Percentiles rank a stretch among this genome's conserved stretches.
phyloP scores from a whole-genome alignment of 2,329 filamentous ascomycete species.

The Calonectria honghensis region DNA sequence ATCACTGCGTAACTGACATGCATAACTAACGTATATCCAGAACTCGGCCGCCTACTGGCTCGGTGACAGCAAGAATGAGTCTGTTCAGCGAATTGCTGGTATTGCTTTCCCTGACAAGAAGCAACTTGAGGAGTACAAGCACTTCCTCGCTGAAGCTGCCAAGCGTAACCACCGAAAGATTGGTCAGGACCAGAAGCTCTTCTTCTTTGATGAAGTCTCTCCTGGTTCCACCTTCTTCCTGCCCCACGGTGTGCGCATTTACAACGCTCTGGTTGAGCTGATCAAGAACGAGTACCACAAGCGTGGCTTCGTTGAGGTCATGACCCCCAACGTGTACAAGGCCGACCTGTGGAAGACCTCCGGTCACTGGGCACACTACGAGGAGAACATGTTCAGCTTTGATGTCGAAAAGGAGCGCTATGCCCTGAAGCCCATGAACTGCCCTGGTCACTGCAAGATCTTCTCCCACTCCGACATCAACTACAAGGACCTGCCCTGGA shows the following conservation, averaged over 20 bases:
- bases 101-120: constrained; percentile 98
- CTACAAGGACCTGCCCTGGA: constrained; percentile 89
- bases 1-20: background rate
- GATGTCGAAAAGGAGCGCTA: constrained; percentile 82
- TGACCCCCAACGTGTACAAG: constrained; percentile 96
- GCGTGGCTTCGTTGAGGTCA: constrained; percentile 95
- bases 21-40: constrained; percentile 71
- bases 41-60: constrained; percentile 88
- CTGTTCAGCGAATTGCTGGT: constrained; percentile 96
- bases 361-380: constrained; percentile 90
- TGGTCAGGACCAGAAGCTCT: constrained; percentile 95
- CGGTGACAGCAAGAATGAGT: constrained; percentile 94
- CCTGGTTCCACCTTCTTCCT: constrained; percentile 95
- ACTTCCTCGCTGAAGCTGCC: constrained; percentile 97
- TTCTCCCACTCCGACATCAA: constrained; percentile 89
- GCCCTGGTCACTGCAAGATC: constrained; percentile 93
- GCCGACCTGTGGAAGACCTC: constrained; percentile 94
- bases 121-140: constrained; percentile 92
- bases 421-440: constrained; percentile 98
- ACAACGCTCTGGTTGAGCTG: constrained; percentile 89
- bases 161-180: constrained; percentile 97
- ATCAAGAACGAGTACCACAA: constrained; percentile 93
- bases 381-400: constrained; percentile 92
- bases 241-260: constrained; percentile 93
- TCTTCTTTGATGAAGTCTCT: constrained; percentile 97